Percentiles rank a stretch among this genome's conserved stretches.
phyloP scores from a whole-genome alignment of 23 red algal species.

The Chondrus crispus region DNA sequence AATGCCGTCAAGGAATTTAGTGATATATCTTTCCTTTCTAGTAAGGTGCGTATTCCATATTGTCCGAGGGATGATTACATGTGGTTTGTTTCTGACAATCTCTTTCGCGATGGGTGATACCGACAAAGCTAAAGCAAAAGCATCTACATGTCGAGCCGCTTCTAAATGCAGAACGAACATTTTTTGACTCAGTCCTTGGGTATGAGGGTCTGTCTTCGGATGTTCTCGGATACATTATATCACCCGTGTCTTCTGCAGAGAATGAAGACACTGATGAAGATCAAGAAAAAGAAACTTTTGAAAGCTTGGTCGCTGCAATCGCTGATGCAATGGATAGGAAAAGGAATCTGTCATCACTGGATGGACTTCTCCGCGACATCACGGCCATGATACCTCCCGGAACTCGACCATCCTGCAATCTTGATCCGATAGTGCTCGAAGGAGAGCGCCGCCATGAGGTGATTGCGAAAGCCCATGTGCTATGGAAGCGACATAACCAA shows the following conservation, averaged over 20 bases:
- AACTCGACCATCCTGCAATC: background rate
- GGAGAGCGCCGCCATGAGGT: background rate
- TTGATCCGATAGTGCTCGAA: background rate
- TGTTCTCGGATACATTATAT: background rate
- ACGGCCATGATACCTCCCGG: no score
- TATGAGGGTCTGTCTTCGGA: constrained; percentile 30
- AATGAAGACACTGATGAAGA: background rate
- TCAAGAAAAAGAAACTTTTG: background rate
- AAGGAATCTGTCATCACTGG: background rate
- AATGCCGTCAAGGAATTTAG: constrained; percentile 1
- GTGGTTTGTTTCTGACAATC: no score
- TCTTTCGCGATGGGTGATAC: no score
- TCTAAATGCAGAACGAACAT: constrained; percentile 2
- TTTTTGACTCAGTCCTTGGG: constrained; percentile 37
- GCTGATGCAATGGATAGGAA: constrained; percentile 32
- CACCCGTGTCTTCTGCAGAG: background rate
- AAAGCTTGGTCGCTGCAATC: constrained; percentile 25
- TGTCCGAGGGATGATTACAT: no score
- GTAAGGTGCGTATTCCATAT: no score
- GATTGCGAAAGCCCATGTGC: background rate
- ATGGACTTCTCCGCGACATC: constrained; percentile 11
- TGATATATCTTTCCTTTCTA: no score
- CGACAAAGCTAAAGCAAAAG: background rate
- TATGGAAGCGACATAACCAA: background rate
- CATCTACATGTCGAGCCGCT: background rate